Evolutionary conservation across 2,329 filamentous ascomycete genomes (phyloP), one percentile per base, ranked within the genome.

Genomic region (Alternaria rosae): DNA sequence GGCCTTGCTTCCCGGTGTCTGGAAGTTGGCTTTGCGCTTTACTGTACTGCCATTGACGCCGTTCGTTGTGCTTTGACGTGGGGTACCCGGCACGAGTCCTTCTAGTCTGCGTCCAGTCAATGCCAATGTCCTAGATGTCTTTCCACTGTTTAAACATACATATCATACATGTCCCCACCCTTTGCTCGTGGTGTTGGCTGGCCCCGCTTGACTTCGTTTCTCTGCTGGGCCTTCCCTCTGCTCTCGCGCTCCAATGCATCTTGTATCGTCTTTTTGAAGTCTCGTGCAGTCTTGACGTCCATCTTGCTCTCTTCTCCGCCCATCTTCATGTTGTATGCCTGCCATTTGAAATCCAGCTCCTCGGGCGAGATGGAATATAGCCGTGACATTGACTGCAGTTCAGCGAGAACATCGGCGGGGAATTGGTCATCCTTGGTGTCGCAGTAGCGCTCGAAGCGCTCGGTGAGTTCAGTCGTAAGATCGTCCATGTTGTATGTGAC

Each of bases 341-440:
- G 95, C 95, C 95, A 99, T 85, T 98, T 98, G 88, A 93, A 97
- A 80, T 93, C 97, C 25, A 98, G 85, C 77, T 98, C 95, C 78
- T 98, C 90, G 32, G 89, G 85, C 15, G 89, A 88, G 63, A 98
- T 86, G 50, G 88, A 89, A 81, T 97, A 92, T 62, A 98, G 85
- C 57, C 90, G 89, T 82, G 95, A 87, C 77, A 97, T 96, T 61
- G 93, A 96, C 76, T 91, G 87, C 69, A 99, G 84, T 81, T 97
- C 94, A 55, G 86, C 83, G 67, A 93, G 83, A 59, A 98, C 87
- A 78, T 98, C 94, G 66, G 89, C 83, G 64, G 92, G 88, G 6
- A 98, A 84, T 38, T 86, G 82, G 63, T 72, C 59, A 43, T 75
- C 73, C 43, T 82, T 80, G 72, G 79, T 85, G 74, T 79, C 84